Conservation (phyloP, 2,329 filamentous ascomycete species). For the Ustulina deusta region DNA sequence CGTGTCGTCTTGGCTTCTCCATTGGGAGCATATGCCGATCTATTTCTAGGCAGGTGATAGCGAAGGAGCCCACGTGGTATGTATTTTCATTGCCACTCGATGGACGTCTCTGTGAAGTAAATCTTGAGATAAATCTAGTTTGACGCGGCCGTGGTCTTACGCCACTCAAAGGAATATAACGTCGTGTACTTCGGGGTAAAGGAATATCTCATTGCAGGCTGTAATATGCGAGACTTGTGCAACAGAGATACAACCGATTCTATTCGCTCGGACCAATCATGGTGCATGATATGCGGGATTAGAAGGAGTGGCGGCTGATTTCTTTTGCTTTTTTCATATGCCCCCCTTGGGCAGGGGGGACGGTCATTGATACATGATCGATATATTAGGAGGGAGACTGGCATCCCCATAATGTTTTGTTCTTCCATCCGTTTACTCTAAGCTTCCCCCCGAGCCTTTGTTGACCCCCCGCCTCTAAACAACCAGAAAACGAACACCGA, state of each 20-base stretch:
- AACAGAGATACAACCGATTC: background rate
- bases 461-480: background rate
- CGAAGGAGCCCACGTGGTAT: background rate
- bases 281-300: conserved; percentile 28
- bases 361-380: conserved; percentile 20
- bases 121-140: too few species aligned
- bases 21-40: conserved; percentile 1
- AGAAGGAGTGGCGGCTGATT: conserved; percentile 22
- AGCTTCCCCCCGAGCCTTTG: background rate
- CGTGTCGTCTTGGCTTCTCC: background rate
- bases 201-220: conserved; percentile 16
- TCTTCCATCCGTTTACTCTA: background rate
- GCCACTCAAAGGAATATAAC: background rate
- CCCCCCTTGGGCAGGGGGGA: background rate
- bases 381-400: conserved; percentile 17
- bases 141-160: background rate
- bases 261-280: conserved; percentile 23
- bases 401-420: conserved; percentile 6
- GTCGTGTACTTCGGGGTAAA: background rate
- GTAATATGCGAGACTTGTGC: background rate
- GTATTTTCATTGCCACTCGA: background rate
- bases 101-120: background rate
- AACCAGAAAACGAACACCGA: conserved; percentile 1
- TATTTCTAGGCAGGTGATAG: background rate
- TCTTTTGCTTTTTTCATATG: conserved; percentile 23